Base-by-base conservation (phyloP, 2,329 filamentous ascomycete species). In the Hymenoscyphus scutula region DNA sequence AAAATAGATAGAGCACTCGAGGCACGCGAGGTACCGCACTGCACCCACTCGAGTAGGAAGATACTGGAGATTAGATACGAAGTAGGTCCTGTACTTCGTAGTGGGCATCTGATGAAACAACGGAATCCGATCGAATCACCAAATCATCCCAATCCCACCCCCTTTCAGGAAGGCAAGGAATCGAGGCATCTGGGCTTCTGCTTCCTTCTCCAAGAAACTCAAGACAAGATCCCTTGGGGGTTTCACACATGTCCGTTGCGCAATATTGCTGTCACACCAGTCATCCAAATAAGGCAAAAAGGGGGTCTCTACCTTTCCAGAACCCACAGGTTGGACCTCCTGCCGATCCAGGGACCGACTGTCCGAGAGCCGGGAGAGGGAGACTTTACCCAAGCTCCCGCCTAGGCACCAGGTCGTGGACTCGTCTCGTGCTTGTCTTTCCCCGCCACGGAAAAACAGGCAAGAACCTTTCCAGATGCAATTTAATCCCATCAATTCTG, bases 41-140 rank as follows among this genome's bases (percentile, higher is more conserved):
- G n/a, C n/a, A n/a, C n/a, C n/a, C n/a, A n/a, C n/a, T n/a, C n/a
- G n/a, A n/a, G n/a, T n/a, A n/a, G n/a, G n/a, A n/a, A n/a, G n/a
- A n/a, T n/a, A n/a, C n/a, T n/a, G n/a, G n/a, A n/a, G n/a, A n/a
- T n/a, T n/a, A n/a, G n/a, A n/a, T n/a, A n/a, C n/a, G n/a, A n/a
- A n/a, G n/a, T n/a, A n/a, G n/a, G n/a, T n/a, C n/a, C n/a, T n/a
- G n/a, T 54, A 30, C 51, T 25, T 30, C 51, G 19, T n/a, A 54
- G 51, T 54, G 51, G 51, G 25, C 1, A 54, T 53, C 25, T 29
- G 25, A 54, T 29, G 51, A 13, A 54, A 29, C 51, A 54, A 17
- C 51, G 29, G 51, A 54, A 54, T 54, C 51, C 51, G 51, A 54
- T 54, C 25, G 51, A 54, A 54, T 25, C 51, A 17, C 25, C 29